Conservation (phyloP, 192 early-diverging fungal genomes). For the Coemansia sp. region DNA sequence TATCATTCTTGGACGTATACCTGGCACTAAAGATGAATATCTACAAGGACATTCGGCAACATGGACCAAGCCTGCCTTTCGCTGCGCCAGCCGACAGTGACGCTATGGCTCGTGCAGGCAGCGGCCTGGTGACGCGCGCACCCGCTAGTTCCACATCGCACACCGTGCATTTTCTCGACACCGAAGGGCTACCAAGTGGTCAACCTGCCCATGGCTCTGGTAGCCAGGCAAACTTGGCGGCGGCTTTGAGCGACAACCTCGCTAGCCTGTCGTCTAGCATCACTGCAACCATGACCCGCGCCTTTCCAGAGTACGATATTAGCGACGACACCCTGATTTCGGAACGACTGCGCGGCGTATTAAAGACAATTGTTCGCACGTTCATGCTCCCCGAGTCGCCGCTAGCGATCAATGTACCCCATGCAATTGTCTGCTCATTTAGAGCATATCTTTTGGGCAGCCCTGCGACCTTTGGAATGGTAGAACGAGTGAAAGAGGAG, state of each 20-base stretch:
- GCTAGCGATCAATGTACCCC: conserved; percentile 24
- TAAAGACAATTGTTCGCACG: conserved; percentile 24
- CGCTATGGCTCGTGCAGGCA: background rate
- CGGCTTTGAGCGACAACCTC: conserved; percentile 8
- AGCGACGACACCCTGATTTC: conserved; percentile 17
- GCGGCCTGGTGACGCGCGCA: background rate
- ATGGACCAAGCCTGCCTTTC: background rate
- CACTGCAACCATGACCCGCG: conserved; percentile 18
- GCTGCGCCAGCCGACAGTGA: background rate
- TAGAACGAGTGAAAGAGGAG: conserved; percentile 29
- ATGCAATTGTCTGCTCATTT: conserved; percentile 1
- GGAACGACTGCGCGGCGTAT: conserved; percentile 18
- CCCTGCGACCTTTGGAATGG: conserved; percentile 14
- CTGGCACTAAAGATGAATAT: conserved; percentile 21
- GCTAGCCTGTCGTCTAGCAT: conserved; percentile 20
- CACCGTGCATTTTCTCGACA: background rate
- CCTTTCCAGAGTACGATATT: conserved; percentile 16
- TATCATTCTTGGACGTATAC: conserved; percentile 25
- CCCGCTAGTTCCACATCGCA: background rate
- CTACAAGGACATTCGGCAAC: conserved; percentile 1
- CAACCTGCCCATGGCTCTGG: background rate
- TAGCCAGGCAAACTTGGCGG: background rate
- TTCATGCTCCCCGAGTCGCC: conserved; percentile 39
- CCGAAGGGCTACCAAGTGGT: background rate
- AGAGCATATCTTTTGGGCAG: conserved; percentile 21